Percentiles rank a stretch among this genome's conserved stretches.
Conservation (phyloP, 2,329 filamentous ascomycete genomes). For the Cercospora citrullina region DNA sequence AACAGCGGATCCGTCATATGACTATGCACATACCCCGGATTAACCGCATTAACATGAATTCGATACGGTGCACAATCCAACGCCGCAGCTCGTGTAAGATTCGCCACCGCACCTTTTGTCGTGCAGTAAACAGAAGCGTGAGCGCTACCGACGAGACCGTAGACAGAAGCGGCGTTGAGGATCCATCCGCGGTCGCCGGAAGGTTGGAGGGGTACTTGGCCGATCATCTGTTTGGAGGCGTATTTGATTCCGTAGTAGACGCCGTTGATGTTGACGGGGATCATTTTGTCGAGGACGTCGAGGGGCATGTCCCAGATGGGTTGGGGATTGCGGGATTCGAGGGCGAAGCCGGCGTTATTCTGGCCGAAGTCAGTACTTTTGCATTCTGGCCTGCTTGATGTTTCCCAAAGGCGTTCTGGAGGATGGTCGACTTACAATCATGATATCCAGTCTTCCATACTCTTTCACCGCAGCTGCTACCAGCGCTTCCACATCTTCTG, state of each 20-base stretch:
- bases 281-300: conserved; percentile 47
- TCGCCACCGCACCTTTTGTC: conserved; percentile 28
- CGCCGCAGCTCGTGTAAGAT: conserved; percentile 26
- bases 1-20: conserved; percentile 27
- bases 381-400: background rate
- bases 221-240: conserved; percentile 51
- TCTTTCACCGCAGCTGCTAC: conserved; percentile 35
- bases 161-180: conserved; percentile 50
- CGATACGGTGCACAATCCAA: conserved; percentile 26
- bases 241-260: conserved; percentile 50
- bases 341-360: conserved; percentile 42
- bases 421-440: conserved; percentile 19
- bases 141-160: conserved; percentile 42
- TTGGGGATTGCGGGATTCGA: conserved; percentile 34
- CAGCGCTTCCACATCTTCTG: conserved; percentile 34
- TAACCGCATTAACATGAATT: conserved; percentile 26
- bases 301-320: conserved; percentile 52
- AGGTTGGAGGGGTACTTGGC: conserved; percentile 43
- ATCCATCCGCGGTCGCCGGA: conserved; percentile 52
- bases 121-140: conserved; percentile 21
- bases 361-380: conserved; percentile 15
- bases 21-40: conserved; percentile 22
- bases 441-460: conserved; percentile 40
- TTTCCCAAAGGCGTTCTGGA: background rate
- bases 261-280: conserved; percentile 41